phyloP scores from a whole-genome alignment of 2,329 filamentous ascomycete genomes.

The Sordariomycetes sp. region DNA sequence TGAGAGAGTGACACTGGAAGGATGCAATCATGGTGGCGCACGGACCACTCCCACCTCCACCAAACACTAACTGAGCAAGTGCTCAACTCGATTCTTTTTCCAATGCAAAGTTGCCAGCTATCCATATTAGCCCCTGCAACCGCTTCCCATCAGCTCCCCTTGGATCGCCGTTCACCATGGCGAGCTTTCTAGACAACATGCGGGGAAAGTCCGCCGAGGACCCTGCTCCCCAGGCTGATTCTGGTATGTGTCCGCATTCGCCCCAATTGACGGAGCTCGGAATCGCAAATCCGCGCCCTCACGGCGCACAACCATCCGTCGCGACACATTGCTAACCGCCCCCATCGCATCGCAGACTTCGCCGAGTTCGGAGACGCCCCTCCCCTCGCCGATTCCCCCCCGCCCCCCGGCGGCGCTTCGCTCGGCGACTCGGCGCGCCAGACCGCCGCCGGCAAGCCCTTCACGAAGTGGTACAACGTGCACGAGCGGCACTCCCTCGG shows the following conservation, averaged over 20 bases:
- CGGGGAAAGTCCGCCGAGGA: slow-evolving; percentile 3
- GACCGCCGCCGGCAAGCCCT: slow-evolving; percentile 44
- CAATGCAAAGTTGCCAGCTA: neutral
- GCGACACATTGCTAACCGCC: neutral
- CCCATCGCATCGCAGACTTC: neutral
- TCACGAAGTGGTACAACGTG: slow-evolving; percentile 92
- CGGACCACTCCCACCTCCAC: neutral
- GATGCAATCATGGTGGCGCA: neutral
- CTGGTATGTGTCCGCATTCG: neutral
- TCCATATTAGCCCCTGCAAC: neutral
- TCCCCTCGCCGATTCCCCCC: neutral
- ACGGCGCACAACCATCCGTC: neutral
- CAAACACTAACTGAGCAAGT: neutral
- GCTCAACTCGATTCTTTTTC: neutral
- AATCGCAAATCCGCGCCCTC: neutral
- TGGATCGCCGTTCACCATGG: neutral
- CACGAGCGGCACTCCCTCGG: slow-evolving; percentile 76
- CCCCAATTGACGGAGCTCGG: neutral
- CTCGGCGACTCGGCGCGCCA: slow-evolving; percentile 1
- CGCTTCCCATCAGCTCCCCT: neutral
- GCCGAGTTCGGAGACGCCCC: slow-evolving; percentile 4
- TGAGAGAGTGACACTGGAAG: no score
- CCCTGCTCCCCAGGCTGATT: neutral
- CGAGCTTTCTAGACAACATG: slow-evolving; percentile 1
- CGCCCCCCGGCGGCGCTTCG: neutral